Conservation (phyloP, 345 rosid species). For the Bruguiera sexangula region DNA sequence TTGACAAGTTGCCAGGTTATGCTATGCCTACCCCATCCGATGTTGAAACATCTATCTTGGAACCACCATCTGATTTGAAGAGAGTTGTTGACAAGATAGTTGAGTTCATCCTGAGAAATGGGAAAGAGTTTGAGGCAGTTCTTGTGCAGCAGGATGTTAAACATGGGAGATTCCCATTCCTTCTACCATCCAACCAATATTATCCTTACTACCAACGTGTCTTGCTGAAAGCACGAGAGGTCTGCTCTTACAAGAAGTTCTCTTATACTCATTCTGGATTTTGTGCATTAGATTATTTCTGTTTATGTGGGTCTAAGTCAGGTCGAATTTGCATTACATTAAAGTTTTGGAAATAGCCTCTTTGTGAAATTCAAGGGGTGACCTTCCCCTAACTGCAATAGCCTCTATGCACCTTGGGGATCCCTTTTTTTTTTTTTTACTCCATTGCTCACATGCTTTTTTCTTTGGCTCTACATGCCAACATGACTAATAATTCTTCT, state of each 20-base stretch:
- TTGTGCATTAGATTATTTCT: background rate
- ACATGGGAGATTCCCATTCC: conserved; percentile 85
- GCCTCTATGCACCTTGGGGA: too few relatives aligned
- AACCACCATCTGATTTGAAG: conserved; percentile 86
- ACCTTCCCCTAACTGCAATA: too few relatives aligned
- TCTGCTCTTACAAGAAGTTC: conserved; percentile 20
- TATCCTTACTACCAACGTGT: conserved; percentile 64
- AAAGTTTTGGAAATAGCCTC: too few relatives aligned
- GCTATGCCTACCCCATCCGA: conserved; percentile 31
- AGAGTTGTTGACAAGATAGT: conserved; percentile 85
- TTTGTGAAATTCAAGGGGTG: too few relatives aligned
- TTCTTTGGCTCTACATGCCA: too few relatives aligned
- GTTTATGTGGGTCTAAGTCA: background rate
- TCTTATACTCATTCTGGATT: background rate
- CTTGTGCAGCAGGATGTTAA: conserved; percentile 78
- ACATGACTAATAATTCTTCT: too few relatives aligned
- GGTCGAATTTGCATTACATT: too few relatives aligned
- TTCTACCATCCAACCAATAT: conserved; percentile 59
- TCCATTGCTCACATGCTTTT: too few relatives aligned
- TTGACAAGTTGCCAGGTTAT: conserved; percentile 37
- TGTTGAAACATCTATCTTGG: conserved; percentile 51
- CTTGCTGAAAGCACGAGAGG: conserved; percentile 76
- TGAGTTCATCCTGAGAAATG: conserved; percentile 79
- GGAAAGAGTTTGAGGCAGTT: conserved; percentile 77
- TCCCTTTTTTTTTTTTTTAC: too few relatives aligned